Conservation (phyloP, 441 rosid species). For the Omphalea diandra region DNA sequence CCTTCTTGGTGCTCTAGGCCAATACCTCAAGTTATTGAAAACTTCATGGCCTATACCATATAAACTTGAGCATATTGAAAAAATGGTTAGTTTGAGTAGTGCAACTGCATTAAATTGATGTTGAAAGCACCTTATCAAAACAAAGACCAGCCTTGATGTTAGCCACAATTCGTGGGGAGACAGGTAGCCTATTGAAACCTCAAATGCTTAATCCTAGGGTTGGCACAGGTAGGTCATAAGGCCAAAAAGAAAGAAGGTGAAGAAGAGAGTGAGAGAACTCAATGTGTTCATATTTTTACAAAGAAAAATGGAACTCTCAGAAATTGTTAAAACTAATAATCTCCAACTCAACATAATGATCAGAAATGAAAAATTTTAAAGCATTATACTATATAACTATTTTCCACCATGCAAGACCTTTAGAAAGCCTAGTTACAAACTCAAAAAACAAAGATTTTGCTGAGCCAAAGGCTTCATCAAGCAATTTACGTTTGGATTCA, state of each 20-base stretch:
- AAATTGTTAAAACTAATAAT: background rate
- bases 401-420: background rate
- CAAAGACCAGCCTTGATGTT: background rate
- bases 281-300: background rate
- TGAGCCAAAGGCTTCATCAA: background rate
- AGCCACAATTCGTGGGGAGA: background rate
- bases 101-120: background rate
- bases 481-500: background rate
- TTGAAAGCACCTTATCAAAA: background rate
- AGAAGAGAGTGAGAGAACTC: no score
- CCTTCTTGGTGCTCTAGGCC: no score
- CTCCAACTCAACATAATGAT: background rate
- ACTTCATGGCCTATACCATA: background rate
- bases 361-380: background rate
- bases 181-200: background rate
- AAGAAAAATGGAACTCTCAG: background rate
- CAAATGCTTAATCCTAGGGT: background rate
- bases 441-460: slow-evolving; percentile 9
- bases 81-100: background rate
- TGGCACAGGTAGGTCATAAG: background rate
- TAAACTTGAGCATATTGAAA: background rate
- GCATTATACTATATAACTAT: background rate
- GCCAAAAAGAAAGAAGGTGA: background rate
- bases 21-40: background rate
- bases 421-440: background rate